Evolutionary conservation across 441 rosid genomes (phyloP).

Genomic region (Adansonia madagascariensis): DNA sequence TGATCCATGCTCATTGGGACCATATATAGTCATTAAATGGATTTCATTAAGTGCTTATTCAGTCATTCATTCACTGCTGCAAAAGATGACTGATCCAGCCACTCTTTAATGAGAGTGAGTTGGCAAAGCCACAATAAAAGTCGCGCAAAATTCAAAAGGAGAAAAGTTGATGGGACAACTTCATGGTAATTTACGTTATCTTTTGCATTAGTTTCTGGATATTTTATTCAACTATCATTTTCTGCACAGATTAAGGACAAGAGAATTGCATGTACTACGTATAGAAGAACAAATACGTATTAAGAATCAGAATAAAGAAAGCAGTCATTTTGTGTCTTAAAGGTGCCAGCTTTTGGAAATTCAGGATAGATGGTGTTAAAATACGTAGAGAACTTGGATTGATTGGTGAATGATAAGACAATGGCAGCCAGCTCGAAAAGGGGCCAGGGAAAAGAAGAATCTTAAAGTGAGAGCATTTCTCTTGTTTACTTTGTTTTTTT

Average conservation of each 20-base stretch:
- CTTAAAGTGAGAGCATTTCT: background rate
- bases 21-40: background rate
- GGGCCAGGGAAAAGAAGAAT: background rate
- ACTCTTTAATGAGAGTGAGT: background rate
- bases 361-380: background rate
- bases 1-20: background rate
- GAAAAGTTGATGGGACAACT: conserved; percentile 2
- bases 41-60: background rate
- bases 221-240: background rate
- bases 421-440: background rate
- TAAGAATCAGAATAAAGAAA: background rate
- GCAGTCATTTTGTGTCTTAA: background rate
- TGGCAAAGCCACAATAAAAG: background rate
- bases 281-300: background rate
- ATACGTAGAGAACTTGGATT: background rate
- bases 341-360: no score
- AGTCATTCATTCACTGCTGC: background rate
- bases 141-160: background rate
- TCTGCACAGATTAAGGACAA: background rate
- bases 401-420: background rate
- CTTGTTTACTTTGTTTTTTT: background rate
- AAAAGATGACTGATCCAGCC: background rate
- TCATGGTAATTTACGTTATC: background rate
- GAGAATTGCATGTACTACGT: background rate
- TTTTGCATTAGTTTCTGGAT: background rate